Conservation (phyloP, 2,329 filamentous ascomycete genomes). For the Calonectria ilicicola region DNA sequence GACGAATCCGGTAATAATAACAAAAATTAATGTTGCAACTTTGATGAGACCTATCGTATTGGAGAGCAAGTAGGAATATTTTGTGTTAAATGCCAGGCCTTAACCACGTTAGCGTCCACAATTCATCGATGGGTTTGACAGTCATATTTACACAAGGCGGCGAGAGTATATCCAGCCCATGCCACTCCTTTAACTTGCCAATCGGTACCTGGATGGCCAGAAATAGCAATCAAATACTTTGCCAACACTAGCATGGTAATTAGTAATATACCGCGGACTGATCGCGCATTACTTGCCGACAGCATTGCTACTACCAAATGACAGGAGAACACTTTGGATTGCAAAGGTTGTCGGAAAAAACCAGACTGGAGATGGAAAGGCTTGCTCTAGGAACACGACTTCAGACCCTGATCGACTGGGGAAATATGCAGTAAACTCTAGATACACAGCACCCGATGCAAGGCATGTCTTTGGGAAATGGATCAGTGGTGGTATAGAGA, state of each 20-base stretch:
- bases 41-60: not conserved
- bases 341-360: constrained; percentile 15
- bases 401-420: constrained; percentile 16
- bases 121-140: too few species aligned
- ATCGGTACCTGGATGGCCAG: constrained; percentile 3
- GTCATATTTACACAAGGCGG: not conserved
- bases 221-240: constrained; percentile 10
- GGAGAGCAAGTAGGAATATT: not conserved
- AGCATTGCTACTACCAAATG: constrained; percentile 12
- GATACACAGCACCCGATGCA: constrained; percentile 9
- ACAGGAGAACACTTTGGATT: constrained; percentile 11
- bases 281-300: not conserved
- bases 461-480: not conserved
- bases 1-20: not conserved
- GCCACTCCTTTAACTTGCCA: constrained; percentile 13
- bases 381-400: constrained; percentile 16
- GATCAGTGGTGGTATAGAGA: not conserved
- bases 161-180: constrained; percentile 9
- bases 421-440: constrained; percentile 14
- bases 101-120: not conserved
- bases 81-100: constrained; percentile 4
- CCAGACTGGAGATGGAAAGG: constrained; percentile 9
- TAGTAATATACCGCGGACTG: not conserved
- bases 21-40: not conserved
- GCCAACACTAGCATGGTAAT: not conserved